A percentile compares a stretch with the other conserved stretches of the same genome.
Conservation (phyloP, 208 protist genomes). For the Acanthamoeba triangularis region DNA sequence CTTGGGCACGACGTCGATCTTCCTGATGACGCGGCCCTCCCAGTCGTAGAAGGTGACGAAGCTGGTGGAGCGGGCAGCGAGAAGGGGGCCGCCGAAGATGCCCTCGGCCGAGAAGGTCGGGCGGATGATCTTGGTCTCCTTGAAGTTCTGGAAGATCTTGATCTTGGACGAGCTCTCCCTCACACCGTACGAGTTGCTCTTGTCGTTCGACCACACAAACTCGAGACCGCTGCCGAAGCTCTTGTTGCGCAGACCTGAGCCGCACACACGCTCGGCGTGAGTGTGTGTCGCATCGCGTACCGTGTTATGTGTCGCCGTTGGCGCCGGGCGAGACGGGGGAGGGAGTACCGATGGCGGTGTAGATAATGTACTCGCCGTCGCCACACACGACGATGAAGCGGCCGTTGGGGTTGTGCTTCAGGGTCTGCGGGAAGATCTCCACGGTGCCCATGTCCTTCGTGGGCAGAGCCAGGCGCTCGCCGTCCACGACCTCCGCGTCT, state of each 20-base stretch:
- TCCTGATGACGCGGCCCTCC: slow-evolving; percentile 95
- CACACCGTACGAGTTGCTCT: slow-evolving; percentile 94
- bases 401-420: slow-evolving; percentile 97
- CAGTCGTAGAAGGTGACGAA: slow-evolving; percentile 98
- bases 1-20: slow-evolving; percentile 96
- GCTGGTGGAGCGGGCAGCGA: slow-evolving; percentile 93
- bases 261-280: background rate
- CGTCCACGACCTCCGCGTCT: slow-evolving; percentile 79
- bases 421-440: slow-evolving; percentile 95
- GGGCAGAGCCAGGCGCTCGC: slow-evolving; percentile 89
- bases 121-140: slow-evolving; percentile 94
- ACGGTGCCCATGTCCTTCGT: slow-evolving; percentile 97
- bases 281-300: background rate
- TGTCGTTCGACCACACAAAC: slow-evolving; percentile 95
- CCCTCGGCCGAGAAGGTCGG: slow-evolving; percentile 90
- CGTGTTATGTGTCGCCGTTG: too few relatives aligned
- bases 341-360: slow-evolving; percentile 95
- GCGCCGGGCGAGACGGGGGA: too few relatives aligned
- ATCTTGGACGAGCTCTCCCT: slow-evolving; percentile 94
- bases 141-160: slow-evolving; percentile 98
- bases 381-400: slow-evolving; percentile 97
- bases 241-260: slow-evolving; percentile 95
- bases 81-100: slow-evolving; percentile 92
- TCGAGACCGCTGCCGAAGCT: slow-evolving; percentile 97
- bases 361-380: slow-evolving; percentile 98